Evolutionary conservation across 148 eudicot species (phyloP), one percentile per base, ranked within the genome.

Genomic region (Rhododendron ferrugineum): DNA sequence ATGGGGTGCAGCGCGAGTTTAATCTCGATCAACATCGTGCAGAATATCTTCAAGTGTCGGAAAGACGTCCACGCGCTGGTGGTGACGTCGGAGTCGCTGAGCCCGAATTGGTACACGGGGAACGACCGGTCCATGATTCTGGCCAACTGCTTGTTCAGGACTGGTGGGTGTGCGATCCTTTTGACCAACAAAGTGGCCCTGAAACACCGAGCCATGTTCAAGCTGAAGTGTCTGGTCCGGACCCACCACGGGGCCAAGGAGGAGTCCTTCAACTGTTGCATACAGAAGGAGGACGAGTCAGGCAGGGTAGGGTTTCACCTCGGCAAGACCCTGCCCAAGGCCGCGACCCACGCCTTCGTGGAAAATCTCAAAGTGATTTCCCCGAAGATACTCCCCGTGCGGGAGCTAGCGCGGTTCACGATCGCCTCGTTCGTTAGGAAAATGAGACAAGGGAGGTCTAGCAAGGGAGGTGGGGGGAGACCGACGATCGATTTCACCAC

Each of bases 1-100:
- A 96, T 96, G 98, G 98, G 98, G 8, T 96, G 98, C 72, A 94
- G 98, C 78, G 98, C 98, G 3, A 92, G 98, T 90, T 85, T 94
- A 11, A 90, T 96, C 13, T 91, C 98, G 0, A 80, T 93, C 14
- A 91, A 91, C 54, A 62, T 89, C 0, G 96, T 91, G 2, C 90
- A 92, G 64, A 92, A 87, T 58, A 79, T 91, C 18, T 92, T 92
- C 60, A 92, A 79, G 84, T 62, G 90, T 0, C n/a, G 78, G 0
- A 87, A 50, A 40, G 88, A 94, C 1, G n/a, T 84, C 11, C 85
- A 79, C 4, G 98, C 98, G 5, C 77, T 96, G 16, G 93, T 96
- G 3, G 93, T 96, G 7, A 91, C 96, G 2, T 93, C 98, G 0
- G 98, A 96, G 87, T 93, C 93, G 0, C 44, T 96, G 86, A 91